Evolutionary conservation across 257 asterid species (phyloP), one percentile per base, ranked within the genome.

Genomic region (Solanum neorickii): DNA sequence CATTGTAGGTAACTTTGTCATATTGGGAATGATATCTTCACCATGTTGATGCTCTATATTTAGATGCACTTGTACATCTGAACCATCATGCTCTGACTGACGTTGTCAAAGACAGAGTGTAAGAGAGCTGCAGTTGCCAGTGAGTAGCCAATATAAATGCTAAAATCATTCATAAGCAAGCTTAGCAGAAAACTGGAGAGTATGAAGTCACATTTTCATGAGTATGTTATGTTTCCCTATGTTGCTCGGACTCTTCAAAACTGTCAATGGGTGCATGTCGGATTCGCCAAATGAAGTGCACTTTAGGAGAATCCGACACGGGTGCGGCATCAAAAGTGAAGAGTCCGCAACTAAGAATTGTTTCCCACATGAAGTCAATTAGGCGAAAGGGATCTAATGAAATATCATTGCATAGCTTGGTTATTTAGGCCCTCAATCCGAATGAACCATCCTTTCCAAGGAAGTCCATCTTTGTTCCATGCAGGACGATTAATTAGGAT

Each of bases 31-130:
- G 83, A 97, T 88, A 92, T 97, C 99, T 89, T 88, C 92, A 87
- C 92, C 96, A 86, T 94, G 94, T 89, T 88, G 89, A 91, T 93
- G 99, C 77, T 97, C 95, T 84, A 93, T 97, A 93, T 95, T 91
- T 86, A 91, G 86, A 68, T 95, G 94, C 91, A 91, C 93, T 91
- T 97, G 99, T 91, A 95, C 98, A 89, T 95, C 99, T 87, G 97
- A 91, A 56, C 99, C 99, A 86, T 97, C 96, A 88, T 96, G 99
- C 88, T 96, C 99, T 72, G 99, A 93, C 99, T 95, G 69, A 49
- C 31, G 85, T 49, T 47, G 85, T 82, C 85, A 82, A 82, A 49
- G 44, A 82, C 46, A 82, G 31, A 80, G 20, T 29, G 85, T 82
- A 82, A 82, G 85, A 82, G 85, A 78, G 66, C 85, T 49, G 85